Percentiles rank a stretch among this genome's conserved stretches.
phyloP scores from a whole-genome alignment of 345 rosid species.

The Trapa bicornis region DNA sequence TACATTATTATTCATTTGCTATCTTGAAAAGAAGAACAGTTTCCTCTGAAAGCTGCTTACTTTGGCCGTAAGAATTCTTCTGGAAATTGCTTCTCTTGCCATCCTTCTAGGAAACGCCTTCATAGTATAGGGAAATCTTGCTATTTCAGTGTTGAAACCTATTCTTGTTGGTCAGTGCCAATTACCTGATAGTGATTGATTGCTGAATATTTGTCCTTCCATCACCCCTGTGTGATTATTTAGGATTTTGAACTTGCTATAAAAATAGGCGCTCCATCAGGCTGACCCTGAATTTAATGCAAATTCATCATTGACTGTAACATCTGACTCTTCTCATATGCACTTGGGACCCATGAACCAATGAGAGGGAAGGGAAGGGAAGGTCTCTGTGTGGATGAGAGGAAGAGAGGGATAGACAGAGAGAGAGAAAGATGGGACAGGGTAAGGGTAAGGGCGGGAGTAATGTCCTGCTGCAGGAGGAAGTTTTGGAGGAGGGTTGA shows the following conservation, averaged over 20 bases:
- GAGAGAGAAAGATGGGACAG: neutral
- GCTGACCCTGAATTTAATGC: conserved; percentile 2
- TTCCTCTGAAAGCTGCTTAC: no score
- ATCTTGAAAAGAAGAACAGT: no score
- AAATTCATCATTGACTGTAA: neutral
- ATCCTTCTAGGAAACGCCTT: neutral
- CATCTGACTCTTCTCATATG: neutral
- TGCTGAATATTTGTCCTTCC: neutral
- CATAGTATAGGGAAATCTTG: neutral
- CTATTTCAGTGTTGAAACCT: neutral
- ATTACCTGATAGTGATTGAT: neutral
- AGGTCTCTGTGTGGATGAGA: neutral
- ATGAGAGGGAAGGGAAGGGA: no score
- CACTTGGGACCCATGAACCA: neutral
- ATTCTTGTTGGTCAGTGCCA: neutral
- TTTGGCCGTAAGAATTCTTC: neutral
- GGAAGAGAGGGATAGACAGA: neutral
- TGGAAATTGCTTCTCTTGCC: neutral
- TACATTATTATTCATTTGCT: neutral
- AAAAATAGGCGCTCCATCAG: neutral
- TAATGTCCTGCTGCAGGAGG: neutral
- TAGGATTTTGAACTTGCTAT: neutral
- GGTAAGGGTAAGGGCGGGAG: neutral
- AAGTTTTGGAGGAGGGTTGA: neutral
- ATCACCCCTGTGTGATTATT: neutral